Conservation (phyloP, 768 basidiomycete species). For the Cantharellus anzutake region DNA sequence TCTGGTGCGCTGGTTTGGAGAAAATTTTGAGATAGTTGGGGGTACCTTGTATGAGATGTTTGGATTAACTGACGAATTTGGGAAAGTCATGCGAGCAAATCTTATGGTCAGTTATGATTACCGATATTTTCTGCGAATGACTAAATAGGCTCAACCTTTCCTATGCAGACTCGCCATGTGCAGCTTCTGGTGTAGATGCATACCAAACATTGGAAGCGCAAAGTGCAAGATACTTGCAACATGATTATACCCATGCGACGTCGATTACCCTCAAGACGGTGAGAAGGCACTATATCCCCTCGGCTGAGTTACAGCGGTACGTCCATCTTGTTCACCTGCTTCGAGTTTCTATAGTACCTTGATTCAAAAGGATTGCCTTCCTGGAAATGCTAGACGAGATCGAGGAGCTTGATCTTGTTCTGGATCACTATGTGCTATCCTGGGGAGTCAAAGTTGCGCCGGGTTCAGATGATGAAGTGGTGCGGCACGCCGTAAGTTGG, state of each 20-base stretch:
- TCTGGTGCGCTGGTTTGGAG: constrained; percentile 56
- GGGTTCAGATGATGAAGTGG: background rate
- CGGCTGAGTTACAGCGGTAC: constrained; percentile 38
- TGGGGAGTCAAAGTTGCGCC: constrained; percentile 30
- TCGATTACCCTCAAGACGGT: constrained; percentile 57
- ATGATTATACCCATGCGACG: constrained; percentile 33
- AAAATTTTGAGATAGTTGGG: constrained; percentile 33
- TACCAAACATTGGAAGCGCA: constrained; percentile 40
- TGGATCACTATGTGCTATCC: constrained; percentile 75
- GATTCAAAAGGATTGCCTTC: constrained; percentile 37
- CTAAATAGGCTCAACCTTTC: background rate
- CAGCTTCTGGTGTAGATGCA: constrained; percentile 45
- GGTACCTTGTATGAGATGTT: constrained; percentile 84
- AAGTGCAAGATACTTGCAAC: constrained; percentile 34
- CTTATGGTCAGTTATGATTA: constrained; percentile 34
- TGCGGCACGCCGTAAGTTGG: background rate
- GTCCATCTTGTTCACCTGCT: constrained; percentile 5
- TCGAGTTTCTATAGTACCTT: background rate
- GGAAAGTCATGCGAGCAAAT: constrained; percentile 82
- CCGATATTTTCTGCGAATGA: background rate
- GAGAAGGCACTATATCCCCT: constrained; percentile 28
- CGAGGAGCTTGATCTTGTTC: constrained; percentile 82
- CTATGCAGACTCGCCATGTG: constrained; percentile 19
- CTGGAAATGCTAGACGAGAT: constrained; percentile 86
- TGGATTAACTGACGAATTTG: constrained; percentile 70